A percentile compares a stretch with the other conserved stretches of the same genome.
phyloP scores from a whole-genome alignment of 2,329 filamentous ascomycete genomes.

The Trichoderma breve region DNA sequence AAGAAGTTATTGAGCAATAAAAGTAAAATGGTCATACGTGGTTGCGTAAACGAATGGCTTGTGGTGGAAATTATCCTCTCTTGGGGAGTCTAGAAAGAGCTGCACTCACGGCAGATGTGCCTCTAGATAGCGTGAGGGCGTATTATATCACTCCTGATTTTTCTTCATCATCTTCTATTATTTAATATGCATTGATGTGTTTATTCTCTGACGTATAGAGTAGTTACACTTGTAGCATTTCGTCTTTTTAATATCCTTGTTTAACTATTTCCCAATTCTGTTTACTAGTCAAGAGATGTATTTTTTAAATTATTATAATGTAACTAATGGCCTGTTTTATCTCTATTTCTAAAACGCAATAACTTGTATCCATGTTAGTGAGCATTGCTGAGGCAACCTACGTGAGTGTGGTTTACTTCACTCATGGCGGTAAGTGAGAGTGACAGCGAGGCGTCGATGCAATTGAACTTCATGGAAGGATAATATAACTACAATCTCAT shows the following conservation, averaged over 20 bases:
- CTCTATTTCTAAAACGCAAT: background rate
- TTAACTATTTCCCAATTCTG: background rate
- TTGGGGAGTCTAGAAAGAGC: background rate
- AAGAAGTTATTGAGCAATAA: fast-evolving
- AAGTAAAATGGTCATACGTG: background rate
- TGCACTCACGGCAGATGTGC: fast-evolving
- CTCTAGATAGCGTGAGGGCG: background rate
- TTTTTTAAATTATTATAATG: no score
- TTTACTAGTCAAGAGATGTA: background rate
- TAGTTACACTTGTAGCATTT: background rate
- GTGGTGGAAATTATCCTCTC: background rate
- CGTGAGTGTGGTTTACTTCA: background rate
- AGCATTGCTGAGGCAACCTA: background rate
- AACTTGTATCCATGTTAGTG: background rate
- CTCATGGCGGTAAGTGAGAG: background rate
- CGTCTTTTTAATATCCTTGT: background rate
- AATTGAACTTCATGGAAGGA: background rate
- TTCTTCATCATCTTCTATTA: background rate
- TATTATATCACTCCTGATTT: background rate
- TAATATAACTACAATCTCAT: background rate
- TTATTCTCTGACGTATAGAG: background rate
- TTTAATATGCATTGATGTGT: background rate
- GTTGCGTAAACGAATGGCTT: background rate
- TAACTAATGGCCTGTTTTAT: no score
- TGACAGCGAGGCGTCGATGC: background rate